Evolutionary conservation across 805 yeast genomes (phyloP).

Genomic region (Yamadazyma sp.): DNA sequence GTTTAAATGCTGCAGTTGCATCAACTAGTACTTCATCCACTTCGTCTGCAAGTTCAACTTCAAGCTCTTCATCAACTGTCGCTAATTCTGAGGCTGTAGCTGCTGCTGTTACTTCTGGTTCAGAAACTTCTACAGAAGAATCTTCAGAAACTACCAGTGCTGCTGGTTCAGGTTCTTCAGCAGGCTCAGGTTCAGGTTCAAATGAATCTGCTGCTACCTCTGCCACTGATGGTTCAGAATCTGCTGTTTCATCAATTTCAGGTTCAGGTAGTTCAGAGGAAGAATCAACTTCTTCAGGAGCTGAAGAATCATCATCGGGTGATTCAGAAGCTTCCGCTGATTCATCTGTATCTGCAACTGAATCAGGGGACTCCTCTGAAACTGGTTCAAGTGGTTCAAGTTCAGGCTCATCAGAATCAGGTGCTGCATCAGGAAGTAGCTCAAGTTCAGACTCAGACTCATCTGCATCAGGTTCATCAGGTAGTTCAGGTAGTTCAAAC

Average conservation of each 20-base stretch:
- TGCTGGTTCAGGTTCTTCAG: constrained; percentile 1
- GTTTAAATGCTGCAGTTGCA: not conserved
- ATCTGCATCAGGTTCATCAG: not conserved
- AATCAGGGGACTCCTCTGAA: constrained; percentile 13
- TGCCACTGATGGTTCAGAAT: constrained; percentile 2
- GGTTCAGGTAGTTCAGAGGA: not conserved
- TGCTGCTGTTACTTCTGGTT: constrained; percentile 1
- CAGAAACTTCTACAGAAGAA: constrained; percentile 1
- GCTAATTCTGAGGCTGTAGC: not conserved
- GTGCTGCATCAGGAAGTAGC: constrained; percentile 13
- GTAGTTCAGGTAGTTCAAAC: constrained; percentile 1
- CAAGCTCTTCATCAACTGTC: not conserved
- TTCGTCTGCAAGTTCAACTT: not conserved
- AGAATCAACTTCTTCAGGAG: not conserved
- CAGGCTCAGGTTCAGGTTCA: constrained; percentile 1
- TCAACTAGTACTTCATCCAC: not conserved
- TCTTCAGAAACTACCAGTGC: not conserved
- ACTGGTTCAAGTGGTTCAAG: constrained; percentile 19
- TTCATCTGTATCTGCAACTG: constrained; percentile 18
- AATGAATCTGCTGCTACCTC: not conserved
- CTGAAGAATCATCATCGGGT: too few species aligned
- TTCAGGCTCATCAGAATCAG: constrained; percentile 17
- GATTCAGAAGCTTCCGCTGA: constrained; percentile 2
- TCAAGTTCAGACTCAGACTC: constrained; percentile 4
- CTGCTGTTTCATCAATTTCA: constrained; percentile 2